A percentile compares a stretch with the other conserved stretches of the same genome.
Evolutionary conservation across 208 protist genomes (phyloP).

Genomic region (Balamuthia mandrillaris): DNA sequence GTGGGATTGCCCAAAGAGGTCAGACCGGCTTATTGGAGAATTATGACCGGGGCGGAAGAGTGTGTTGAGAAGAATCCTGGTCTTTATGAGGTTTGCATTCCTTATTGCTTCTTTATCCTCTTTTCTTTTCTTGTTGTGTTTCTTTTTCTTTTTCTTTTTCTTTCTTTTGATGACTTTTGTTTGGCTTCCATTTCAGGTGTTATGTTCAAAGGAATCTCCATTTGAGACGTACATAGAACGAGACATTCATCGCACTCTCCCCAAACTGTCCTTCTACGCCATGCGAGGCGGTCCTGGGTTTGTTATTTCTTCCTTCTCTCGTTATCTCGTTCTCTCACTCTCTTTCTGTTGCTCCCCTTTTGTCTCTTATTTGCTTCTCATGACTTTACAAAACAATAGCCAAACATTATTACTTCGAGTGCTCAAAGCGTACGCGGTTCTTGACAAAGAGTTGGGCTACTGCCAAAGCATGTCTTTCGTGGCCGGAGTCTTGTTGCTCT

Average conservation of each 20-base stretch:
- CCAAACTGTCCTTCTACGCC: not conserved
- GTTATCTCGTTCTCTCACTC: not conserved
- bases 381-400: not conserved
- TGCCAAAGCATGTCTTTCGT: constrained; percentile 16
- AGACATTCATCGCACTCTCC: not conserved
- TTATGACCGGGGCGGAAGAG: not conserved
- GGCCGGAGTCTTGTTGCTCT: not conserved
- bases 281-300: not conserved
- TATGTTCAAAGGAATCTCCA: not conserved
- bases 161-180: too few species aligned
- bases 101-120: too few species aligned
- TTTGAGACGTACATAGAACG: not conserved
- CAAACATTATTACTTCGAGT: not conserved
- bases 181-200: too few species aligned
- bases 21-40: not conserved
- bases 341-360: not conserved
- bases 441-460: constrained; percentile 16
- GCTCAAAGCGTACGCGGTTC: not conserved
- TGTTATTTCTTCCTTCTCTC: not conserved
- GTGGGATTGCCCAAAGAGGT: not conserved
- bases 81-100: not conserved
- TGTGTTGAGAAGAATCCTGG: constrained; percentile 11
- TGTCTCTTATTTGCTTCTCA: too few species aligned
- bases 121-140: too few species aligned
- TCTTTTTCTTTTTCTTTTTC: too few species aligned